A percentile compares a stretch with the other conserved stretches of the same genome.
These are phyloP conservation scores for Suhomyces faveliae DNA, from an alignment of 805 yeast genomes.

Conservation along the genomic window DNA sequence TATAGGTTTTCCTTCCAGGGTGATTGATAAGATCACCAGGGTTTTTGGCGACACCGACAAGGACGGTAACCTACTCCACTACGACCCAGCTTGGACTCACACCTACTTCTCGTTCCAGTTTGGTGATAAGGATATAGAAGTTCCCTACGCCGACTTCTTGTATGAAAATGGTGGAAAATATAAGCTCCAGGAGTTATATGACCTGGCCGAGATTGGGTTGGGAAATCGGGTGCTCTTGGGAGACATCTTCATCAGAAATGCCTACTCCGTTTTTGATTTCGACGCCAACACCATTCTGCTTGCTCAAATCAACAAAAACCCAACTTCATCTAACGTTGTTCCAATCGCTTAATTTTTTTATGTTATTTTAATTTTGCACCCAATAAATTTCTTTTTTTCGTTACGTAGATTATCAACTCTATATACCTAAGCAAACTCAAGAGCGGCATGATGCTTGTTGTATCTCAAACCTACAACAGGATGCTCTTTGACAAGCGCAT, in stretches of 20 bases:
- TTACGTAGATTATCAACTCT: neutral
- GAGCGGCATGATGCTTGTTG: slow-evolving; percentile 21
- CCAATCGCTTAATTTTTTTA: too few relatives aligned
- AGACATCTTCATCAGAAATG: slow-evolving; percentile 61
- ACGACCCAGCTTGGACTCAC: slow-evolving; percentile 43
- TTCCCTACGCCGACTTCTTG: slow-evolving; percentile 41
- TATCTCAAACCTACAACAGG: slow-evolving; percentile 60
- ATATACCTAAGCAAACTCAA: neutral
- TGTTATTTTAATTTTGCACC: too few relatives aligned
- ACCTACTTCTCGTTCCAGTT: slow-evolving; percentile 46
- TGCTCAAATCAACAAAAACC: slow-evolving; percentile 18
- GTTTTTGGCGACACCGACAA: slow-evolving; percentile 44
- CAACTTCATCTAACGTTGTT: neutral
- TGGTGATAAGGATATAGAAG: slow-evolving; percentile 53
- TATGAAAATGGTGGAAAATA: slow-evolving; percentile 4
- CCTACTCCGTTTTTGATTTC: slow-evolving; percentile 63
- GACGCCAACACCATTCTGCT: slow-evolving; percentile 56
- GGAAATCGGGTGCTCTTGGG: slow-evolving; percentile 53
- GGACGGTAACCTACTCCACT: slow-evolving; percentile 38
- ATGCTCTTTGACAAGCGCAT: slow-evolving; percentile 41
- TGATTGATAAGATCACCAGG: slow-evolving; percentile 34
- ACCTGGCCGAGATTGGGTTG: slow-evolving; percentile 16
- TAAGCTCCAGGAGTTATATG: slow-evolving; percentile 5
- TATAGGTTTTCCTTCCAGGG: slow-evolving; percentile 42
- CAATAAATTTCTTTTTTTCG: too few relatives aligned